A percentile compares a stretch with the other conserved stretches of the same genome.
These are phyloP conservation scores for Antitrichia curtipendula DNA, from an alignment of 225 moss, liverwort and hornwort species.

Conservation along the genomic window DNA sequence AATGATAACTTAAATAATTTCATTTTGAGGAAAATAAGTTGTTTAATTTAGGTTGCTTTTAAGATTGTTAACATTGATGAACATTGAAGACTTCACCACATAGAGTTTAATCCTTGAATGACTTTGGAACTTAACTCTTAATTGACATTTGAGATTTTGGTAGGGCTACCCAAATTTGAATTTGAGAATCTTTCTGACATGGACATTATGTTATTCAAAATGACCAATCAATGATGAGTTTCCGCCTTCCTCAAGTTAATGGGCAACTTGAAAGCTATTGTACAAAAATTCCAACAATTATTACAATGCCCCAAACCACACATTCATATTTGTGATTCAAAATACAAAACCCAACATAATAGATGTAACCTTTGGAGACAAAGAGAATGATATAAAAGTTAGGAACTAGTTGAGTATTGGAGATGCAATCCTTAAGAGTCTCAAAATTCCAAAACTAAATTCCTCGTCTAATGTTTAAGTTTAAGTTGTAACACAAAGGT, in stretches of 20 bases:
- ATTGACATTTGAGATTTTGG: background rate
- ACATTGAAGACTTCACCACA: background rate
- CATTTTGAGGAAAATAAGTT: background rate
- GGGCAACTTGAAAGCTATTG: background rate
- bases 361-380: background rate
- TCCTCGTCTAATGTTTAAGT: no score
- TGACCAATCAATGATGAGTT: background rate
- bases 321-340: no score
- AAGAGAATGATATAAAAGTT: background rate
- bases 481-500: background rate
- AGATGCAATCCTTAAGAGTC: background rate
- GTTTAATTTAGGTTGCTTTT: background rate
- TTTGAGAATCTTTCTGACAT: background rate
- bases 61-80: background rate
- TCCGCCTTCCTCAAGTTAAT: rapidly evolving
- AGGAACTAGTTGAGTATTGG: background rate
- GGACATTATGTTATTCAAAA: background rate
- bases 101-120: background rate
- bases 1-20: background rate
- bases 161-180: rapidly evolving
- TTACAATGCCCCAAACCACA: background rate
- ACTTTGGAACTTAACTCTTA: background rate
- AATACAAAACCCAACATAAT: background rate
- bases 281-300: background rate
- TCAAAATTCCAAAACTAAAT: background rate